These are phyloP conservation scores for Neofusicoccum umdonicola DNA, from an alignment of 2,329 filamentous ascomycete genomes.

Conservation along the genomic window DNA sequence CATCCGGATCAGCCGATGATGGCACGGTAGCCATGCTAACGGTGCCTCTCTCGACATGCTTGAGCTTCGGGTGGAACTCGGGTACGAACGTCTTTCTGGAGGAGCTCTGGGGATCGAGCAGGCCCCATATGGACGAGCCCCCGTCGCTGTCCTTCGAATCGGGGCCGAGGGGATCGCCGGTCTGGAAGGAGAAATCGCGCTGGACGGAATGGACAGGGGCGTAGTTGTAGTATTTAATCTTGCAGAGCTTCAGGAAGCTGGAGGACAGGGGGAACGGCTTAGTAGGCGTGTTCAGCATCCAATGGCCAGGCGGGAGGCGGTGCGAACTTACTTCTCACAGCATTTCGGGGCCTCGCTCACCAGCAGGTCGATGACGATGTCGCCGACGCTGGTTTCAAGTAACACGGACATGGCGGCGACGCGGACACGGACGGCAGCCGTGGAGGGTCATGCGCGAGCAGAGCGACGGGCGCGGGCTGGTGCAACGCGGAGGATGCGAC, in stretches of 20 bases:
- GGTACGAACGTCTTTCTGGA: constrained; percentile 75
- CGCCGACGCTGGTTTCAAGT: constrained; percentile 86
- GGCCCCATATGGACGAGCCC: constrained; percentile 88
- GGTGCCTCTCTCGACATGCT: constrained; percentile 83
- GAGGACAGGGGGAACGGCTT: constrained; percentile 46
- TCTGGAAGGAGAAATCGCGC: constrained; percentile 94
- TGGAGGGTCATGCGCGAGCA: neutral
- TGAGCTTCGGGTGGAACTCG: constrained; percentile 82
- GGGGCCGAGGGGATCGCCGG: constrained; percentile 88
- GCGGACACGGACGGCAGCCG: neutral
- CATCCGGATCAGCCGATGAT: constrained; percentile 71
- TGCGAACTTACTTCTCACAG: constrained; percentile 82
- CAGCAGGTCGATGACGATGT: constrained; percentile 91
- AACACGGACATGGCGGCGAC: constrained; percentile 74
- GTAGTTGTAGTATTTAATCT: constrained; percentile 99
- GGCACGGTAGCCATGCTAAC: constrained; percentile 97
- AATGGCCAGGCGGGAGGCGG: constrained; percentile 23
- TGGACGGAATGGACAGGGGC: constrained; percentile 88
- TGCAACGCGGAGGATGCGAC: neutral
- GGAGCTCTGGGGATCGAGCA: constrained; percentile 60
- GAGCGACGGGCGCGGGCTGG: neutral
- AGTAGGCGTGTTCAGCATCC: constrained; percentile 55
- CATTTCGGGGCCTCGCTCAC: constrained; percentile 85
- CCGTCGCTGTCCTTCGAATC: constrained; percentile 83
- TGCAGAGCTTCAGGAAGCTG: constrained; percentile 97